Conservation (phyloP, 208 protist species). For the Trypanosomatidae sp. region DNA sequence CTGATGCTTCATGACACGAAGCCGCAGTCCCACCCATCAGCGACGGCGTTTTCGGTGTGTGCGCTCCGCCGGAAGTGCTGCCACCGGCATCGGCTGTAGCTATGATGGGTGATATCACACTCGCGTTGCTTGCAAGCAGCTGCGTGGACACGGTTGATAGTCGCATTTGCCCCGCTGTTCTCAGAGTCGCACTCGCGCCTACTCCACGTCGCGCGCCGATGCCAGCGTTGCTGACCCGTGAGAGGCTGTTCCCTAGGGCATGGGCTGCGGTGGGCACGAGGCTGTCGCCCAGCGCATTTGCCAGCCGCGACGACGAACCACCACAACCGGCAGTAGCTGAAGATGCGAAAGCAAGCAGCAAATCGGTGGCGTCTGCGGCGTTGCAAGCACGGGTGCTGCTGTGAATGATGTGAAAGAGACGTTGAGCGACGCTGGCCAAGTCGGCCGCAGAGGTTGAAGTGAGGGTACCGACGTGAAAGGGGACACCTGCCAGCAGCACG, state of each 20-base stretch:
- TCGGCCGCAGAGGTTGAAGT: slow-evolving; percentile 26
- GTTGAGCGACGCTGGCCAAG: slow-evolving; percentile 29
- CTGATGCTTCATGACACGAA: not conserved
- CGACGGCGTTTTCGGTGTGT: not conserved
- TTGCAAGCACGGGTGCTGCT: slow-evolving; percentile 13
- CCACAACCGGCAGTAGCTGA: not conserved
- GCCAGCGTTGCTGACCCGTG: not conserved
- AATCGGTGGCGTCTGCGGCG: slow-evolving; percentile 16
- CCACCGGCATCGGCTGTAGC: not conserved
- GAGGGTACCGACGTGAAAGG: slow-evolving; percentile 53
- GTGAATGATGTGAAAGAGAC: slow-evolving; percentile 24
- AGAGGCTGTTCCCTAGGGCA: not conserved
- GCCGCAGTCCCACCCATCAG: not conserved
- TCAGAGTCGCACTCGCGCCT: not conserved
- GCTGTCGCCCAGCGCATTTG: not conserved
- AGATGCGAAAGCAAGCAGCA: slow-evolving; percentile 18
- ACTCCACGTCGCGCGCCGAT: not conserved
- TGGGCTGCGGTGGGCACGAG: not conserved
- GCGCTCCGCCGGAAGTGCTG: not conserved
- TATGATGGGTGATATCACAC: not conserved
- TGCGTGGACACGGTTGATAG: not conserved
- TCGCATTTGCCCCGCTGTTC: not conserved
- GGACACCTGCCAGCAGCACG: slow-evolving; percentile 29
- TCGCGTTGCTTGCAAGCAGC: not conserved
- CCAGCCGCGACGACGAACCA: not conserved